Base-by-base conservation (phyloP, 257 asterid species). In the Rauvolfia tetraphylla region DNA sequence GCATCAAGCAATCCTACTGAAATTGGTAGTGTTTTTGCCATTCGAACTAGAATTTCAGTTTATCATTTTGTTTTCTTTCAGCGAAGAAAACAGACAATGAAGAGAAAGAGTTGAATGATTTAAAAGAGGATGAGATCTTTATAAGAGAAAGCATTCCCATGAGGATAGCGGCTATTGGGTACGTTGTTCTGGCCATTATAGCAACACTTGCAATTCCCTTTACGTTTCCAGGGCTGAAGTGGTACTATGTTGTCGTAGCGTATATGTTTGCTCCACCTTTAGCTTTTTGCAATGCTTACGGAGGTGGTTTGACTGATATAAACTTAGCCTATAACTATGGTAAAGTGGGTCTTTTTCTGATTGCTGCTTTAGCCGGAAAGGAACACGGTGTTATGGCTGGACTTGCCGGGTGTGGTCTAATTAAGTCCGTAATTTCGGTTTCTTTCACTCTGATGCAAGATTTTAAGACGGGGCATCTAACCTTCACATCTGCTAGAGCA, bases 201-300 rank as follows among this genome's bases (percentile, higher is more conserved):
- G 84, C 96, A 20, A 77, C 84, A 6, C 57, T 92, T 27, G 81
- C 79, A 2, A 85, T 92, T 18, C 97, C 96, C 0, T 69, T 84
- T 59, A 87, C 90, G n/a, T 90, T 92, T 54, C 96, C 91, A 0
- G 83, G 79, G 72, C 88, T 92, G 9, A 92, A 87, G 57, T 92
- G 97, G 97, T 88, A 90, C 88, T 86, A 81, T 22, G 89, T 92
- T 18, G 76, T 90, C 8, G 51, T 89, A 0, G 94, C 95, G 29
- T 90, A 92, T 83, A 38, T 85, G 2, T 44, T 88, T 22, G 89
- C 96, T 2, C 97, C 97, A 10, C 71, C 91, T 7, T 67, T 92
- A 53, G 91, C 93, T 80, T 92, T 92, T 83, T 89, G 96, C 84
- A 92, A 90, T 23, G 96, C 97, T 0, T 92, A 92, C 53, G 97